These are phyloP conservation scores for Neurospora intermedia DNA, from an alignment of 495 filamentous ascomycete genomes.

Conservation along the genomic window DNA sequence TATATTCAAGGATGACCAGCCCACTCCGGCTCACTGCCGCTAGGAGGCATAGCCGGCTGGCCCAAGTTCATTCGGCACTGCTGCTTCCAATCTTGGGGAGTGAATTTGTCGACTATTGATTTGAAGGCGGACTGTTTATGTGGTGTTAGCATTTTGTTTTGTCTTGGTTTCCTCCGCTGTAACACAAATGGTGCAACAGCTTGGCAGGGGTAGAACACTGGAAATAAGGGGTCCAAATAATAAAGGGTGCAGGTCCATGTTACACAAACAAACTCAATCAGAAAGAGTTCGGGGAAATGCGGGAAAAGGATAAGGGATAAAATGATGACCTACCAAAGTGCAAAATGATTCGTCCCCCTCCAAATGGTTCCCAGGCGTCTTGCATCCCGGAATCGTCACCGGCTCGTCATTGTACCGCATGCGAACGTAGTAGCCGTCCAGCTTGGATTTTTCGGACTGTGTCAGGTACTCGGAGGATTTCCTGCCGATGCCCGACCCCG, in stretches of 20 bases:
- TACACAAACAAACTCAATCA: no score
- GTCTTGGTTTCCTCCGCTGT: no score
- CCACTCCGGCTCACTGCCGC: constrained; percentile 33
- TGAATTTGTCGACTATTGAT: constrained; percentile 79
- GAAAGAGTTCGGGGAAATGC: no score
- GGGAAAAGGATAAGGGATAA: no score
- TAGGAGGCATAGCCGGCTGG: constrained; percentile 37
- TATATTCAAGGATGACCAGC: constrained; percentile 28
- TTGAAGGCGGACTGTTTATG: constrained; percentile 69
- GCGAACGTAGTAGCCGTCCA: constrained; percentile 80
- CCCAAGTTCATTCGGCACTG: constrained; percentile 62
- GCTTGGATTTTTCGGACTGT: constrained; percentile 37
- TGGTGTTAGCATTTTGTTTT: neutral
- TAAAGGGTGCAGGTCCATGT: neutral
- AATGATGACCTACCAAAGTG: constrained; percentile 44
- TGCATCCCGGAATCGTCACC: constrained; percentile 74
- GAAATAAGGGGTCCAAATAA: neutral
- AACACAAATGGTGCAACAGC: neutral
- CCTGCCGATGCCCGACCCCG: constrained; percentile 34
- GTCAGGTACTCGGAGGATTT: constrained; percentile 39
- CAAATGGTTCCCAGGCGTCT: constrained; percentile 65
- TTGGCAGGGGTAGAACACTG: neutral
- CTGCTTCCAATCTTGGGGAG: constrained; percentile 65
- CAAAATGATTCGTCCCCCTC: constrained; percentile 87
- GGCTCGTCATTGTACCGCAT: constrained; percentile 82